These are phyloP conservation scores for Phytophthora cactorum DNA, from an alignment of 352 stramenopile species.

Conservation along the genomic window DNA sequence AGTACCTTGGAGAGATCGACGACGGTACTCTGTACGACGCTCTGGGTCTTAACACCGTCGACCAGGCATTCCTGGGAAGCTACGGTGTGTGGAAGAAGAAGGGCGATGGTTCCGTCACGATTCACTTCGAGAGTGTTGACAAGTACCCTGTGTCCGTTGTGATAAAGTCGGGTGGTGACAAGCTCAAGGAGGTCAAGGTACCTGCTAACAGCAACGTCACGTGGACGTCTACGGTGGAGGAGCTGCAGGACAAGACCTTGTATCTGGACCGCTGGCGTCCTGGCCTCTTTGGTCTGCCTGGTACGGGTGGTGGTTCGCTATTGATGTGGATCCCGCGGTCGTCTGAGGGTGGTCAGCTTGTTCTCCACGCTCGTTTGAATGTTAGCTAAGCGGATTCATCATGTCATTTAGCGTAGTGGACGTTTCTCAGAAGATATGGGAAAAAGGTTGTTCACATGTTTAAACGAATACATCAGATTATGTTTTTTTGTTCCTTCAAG, in stretches of 20 bases:
- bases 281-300: slow-evolving; percentile 9
- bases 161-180: slow-evolving; percentile 38
- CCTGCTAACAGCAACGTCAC: slow-evolving; percentile 16
- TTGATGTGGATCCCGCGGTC: slow-evolving; percentile 22
- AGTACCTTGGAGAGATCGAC: slow-evolving; percentile 57
- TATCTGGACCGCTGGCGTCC: slow-evolving; percentile 29
- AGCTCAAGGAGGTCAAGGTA: slow-evolving; percentile 27
- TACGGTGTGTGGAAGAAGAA: slow-evolving; percentile 52
- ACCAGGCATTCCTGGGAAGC: slow-evolving; percentile 49
- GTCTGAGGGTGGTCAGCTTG: slow-evolving; percentile 34
- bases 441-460: slow-evolving; percentile 15
- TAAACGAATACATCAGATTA: slow-evolving; percentile 37
- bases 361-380: slow-evolving; percentile 37
- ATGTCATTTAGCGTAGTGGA: slow-evolving; percentile 31
- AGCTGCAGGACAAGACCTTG: slow-evolving; percentile 37
- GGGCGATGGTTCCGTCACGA: slow-evolving; percentile 34
- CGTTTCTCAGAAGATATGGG: slow-evolving; percentile 30
- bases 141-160: slow-evolving; percentile 25
- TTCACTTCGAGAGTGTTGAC: slow-evolving; percentile 38
- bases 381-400: slow-evolving; percentile 29
- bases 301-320: slow-evolving; percentile 9
- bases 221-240: slow-evolving; percentile 29
- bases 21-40: slow-evolving; percentile 47
- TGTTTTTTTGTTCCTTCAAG: not conserved
- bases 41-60: slow-evolving; percentile 44